Base-by-base conservation (phyloP, 495 filamentous ascomycete genomes). In the Margaritispora aquatica region DNA sequence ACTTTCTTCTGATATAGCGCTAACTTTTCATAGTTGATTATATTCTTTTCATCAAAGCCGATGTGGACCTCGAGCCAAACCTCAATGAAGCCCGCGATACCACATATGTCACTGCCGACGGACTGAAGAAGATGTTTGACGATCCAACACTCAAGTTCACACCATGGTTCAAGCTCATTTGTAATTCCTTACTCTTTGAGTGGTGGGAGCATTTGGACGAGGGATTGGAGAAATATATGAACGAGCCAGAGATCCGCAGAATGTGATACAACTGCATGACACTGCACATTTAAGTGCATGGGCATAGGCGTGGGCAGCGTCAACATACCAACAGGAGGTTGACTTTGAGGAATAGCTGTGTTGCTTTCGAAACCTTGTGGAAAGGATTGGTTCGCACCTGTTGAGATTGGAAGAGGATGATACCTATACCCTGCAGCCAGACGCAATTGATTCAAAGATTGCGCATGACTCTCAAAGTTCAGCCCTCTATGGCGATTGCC, bases 121-220 rank as follows among this genome's bases (percentile, higher is more conserved):
- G 94, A 58, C 77, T 99, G 58, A 94, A 89, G 78, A 63, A 77
- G 48, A 90, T 92, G 83, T 96, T 99, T 70, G 71, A 86, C 66
- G 84, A 97, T 69, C 80, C 85, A 9, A 79, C 67, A 7, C 78
- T 96, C 61, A 87, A 81, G 64, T 98, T 97, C 72, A 99, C 94
- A 7, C 94, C 94, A 0, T 99, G 94, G 94, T 99, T 99, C 79
- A 96, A 96, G 81, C 84, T 99, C 63, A 97, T 99, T 69, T 99
- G 95, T 79, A 74, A 97, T 64, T 91, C 89, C 53, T 89, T 97
- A 91, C 83, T 99, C 47, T 97, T 95, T 67, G 92, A 97, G 71
- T 99, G 94, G 94, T 99, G 94, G 94, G 82, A 85, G 66, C 86
- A 92, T 71, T 82, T 97, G 29, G 87, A 92, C 60, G 77, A 80